Percentiles rank a stretch among this genome's conserved stretches.
phyloP scores from a whole-genome alignment of 495 filamentous ascomycete species.

The Halenospora varia region DNA sequence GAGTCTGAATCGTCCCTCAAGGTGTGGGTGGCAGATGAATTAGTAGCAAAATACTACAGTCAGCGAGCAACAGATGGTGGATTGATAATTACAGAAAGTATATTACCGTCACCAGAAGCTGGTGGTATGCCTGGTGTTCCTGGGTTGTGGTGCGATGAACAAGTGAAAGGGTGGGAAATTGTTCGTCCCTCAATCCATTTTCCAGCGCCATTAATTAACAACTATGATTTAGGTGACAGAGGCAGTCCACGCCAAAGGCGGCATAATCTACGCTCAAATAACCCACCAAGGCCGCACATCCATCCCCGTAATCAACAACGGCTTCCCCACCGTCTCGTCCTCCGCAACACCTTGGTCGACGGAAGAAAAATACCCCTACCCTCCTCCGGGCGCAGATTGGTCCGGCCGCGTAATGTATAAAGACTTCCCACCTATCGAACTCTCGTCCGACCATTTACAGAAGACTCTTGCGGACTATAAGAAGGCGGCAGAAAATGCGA shows the following conservation, averaged over 20 bases:
- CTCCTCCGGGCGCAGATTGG: constrained; percentile 9
- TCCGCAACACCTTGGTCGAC: constrained; percentile 10
- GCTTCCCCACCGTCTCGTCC: constrained; percentile 20
- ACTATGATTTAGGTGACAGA: constrained; percentile 33
- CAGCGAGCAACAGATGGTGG: constrained; percentile 49
- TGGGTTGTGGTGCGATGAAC: constrained; percentile 42
- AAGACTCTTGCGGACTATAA: constrained; percentile 30
- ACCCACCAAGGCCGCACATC: constrained; percentile 47
- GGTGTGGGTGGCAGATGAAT: constrained; percentile 24
- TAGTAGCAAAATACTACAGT: constrained; percentile 43
- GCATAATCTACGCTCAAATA: constrained; percentile 47
- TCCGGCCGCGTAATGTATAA: constrained; percentile 33
- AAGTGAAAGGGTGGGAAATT: constrained; percentile 41
- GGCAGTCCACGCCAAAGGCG: constrained; percentile 45
- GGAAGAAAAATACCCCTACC: constrained; percentile 13
- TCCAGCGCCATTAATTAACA: background rate
- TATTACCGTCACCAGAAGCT: constrained; percentile 41
- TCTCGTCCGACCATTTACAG: constrained; percentile 40
- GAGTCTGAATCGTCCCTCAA: background rate
- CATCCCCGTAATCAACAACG: constrained; percentile 37
- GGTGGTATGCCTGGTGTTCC: constrained; percentile 45
- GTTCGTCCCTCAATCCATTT: background rate
- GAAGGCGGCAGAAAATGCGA: constrained; percentile 51
- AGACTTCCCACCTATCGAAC: constrained; percentile 39
- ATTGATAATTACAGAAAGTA: constrained; percentile 49